Evolutionary conservation across 73 alveolate species (phyloP).

Genomic region (Paramecium bursaria): DNA sequence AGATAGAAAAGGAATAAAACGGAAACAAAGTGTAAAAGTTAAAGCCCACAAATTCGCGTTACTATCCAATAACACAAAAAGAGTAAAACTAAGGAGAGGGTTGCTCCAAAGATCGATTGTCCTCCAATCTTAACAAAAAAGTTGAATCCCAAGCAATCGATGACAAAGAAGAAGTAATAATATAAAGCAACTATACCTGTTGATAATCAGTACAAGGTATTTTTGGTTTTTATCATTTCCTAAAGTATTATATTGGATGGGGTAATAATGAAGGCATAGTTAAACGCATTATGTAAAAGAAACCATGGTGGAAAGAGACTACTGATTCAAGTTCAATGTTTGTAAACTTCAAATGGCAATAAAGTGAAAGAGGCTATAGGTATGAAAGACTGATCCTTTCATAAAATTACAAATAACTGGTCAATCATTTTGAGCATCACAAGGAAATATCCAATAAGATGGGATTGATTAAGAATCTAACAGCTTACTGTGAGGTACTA

Average conservation of each 20-base stretch:
- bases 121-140: constrained; percentile 27
- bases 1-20: constrained; percentile 27
- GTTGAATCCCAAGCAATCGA: constrained; percentile 21
- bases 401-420: constrained; percentile 68
- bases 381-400: constrained; percentile 29
- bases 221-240: background rate
- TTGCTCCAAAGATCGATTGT: background rate
- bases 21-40: constrained; percentile 17
- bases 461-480: constrained; percentile 84
- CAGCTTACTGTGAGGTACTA: constrained; percentile 53
- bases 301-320: constrained; percentile 28
- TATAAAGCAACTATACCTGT: constrained; percentile 21
- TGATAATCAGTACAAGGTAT: background rate
- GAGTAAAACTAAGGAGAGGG: constrained; percentile 41
- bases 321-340: constrained; percentile 61
- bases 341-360: constrained; percentile 53
- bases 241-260: constrained; percentile 45
- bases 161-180: constrained; percentile 6
- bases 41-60: constrained; percentile 41
- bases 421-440: constrained; percentile 96
- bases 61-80: constrained; percentile 12
- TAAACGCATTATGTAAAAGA: constrained; percentile 11
- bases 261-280: constrained; percentile 41
- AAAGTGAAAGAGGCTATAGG: constrained; percentile 58
- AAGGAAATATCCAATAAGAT: constrained; percentile 84